Conservation (phyloP, 495 filamentous ascomycete species). For the Parachaetomium inaequale region DNA sequence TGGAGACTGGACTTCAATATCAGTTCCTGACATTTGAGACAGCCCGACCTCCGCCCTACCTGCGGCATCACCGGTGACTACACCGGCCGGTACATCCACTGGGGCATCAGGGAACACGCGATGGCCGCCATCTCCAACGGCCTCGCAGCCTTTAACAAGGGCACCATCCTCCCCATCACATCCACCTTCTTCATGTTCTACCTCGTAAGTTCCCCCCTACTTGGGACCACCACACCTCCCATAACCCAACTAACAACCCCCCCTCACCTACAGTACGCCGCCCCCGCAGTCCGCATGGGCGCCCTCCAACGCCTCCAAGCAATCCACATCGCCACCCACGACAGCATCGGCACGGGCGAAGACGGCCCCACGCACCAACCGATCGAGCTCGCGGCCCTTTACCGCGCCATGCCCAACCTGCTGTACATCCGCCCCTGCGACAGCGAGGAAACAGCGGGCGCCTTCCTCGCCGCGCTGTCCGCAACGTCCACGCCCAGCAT, state of each 20-base stretch:
- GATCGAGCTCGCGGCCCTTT: conserved; percentile 54
- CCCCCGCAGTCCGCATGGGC: conserved; percentile 57
- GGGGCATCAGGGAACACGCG: conserved; percentile 53
- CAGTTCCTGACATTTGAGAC: no score
- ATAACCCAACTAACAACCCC: not conserved
- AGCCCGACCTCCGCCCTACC: conserved; percentile 31
- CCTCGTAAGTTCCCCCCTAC: conserved; percentile 23
- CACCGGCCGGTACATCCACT: conserved; percentile 52
- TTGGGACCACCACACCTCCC: no score
- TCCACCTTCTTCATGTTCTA: conserved; percentile 62
- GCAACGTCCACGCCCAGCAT: conserved; percentile 40
- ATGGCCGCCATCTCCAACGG: conserved; percentile 54
- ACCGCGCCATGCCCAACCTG: conserved; percentile 59
- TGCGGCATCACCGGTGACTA: conserved; percentile 51
- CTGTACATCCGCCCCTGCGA: conserved; percentile 57
- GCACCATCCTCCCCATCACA: conserved; percentile 52
- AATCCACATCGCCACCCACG: conserved; percentile 60
- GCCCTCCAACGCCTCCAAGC: conserved; percentile 53
- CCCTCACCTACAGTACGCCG: conserved; percentile 39
- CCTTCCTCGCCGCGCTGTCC: conserved; percentile 49
- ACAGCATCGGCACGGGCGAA: conserved; percentile 57
- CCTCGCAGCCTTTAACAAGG: conserved; percentile 48
- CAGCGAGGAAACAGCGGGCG: conserved; percentile 54
- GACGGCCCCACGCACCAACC: conserved; percentile 62
- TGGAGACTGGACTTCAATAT: no score